These are phyloP conservation scores for Botrytis deweyae DNA, from an alignment of 2,329 filamentous ascomycete genomes.

Conservation along the genomic window DNA sequence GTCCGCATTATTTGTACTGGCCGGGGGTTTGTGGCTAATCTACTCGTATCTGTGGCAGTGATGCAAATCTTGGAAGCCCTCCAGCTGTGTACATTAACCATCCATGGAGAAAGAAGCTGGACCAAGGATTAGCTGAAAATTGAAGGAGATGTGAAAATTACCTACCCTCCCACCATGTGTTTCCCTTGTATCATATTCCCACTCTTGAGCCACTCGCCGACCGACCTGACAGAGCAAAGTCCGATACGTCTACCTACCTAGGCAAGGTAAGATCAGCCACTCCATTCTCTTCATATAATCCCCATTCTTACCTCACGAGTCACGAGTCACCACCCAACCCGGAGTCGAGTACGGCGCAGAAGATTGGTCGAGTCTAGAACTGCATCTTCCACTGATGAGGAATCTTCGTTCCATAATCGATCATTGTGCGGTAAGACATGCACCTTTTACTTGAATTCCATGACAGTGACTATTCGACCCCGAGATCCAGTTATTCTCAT, in stretches of 20 bases:
- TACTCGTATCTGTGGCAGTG: constrained; percentile 2
- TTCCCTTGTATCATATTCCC: neutral
- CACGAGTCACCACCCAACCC: neutral
- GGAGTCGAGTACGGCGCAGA: neutral
- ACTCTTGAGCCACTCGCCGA: neutral
- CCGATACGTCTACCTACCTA: neutral
- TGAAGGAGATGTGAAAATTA: neutral
- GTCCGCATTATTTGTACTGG: neutral
- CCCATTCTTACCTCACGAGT: neutral
- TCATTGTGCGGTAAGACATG: neutral
- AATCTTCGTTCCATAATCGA: neutral
- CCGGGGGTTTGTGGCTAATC: neutral
- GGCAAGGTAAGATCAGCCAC: neutral
- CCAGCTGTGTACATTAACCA: neutral
- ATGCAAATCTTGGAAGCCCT: neutral
- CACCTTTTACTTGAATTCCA: neutral
- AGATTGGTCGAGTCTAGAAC: constrained; percentile 1
- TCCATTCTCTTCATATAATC: neutral
- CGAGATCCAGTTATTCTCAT: neutral
- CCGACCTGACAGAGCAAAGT: neutral
- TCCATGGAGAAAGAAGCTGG: neutral
- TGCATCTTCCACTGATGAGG: neutral
- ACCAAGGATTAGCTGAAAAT: neutral
- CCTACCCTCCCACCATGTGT: neutral
- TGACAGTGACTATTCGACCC: neutral